Evolutionary conservation across 495 filamentous ascomycete species (phyloP).

Genomic region (Collariella sp.): DNA sequence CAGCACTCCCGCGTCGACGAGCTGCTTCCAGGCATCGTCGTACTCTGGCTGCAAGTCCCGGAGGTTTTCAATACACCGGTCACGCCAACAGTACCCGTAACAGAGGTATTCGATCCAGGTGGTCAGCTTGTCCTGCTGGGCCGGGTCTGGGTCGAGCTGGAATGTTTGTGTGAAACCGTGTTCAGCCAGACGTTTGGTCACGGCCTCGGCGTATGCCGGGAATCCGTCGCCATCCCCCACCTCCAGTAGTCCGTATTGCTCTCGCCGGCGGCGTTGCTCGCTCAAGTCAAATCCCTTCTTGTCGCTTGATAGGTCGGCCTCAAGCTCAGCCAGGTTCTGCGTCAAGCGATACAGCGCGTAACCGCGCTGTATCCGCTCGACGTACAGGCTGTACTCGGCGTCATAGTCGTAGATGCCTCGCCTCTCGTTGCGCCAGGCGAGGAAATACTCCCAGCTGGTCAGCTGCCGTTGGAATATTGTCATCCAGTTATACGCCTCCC

Average conservation of each 20-base stretch:
- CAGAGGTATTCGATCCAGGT: conserved; percentile 23
- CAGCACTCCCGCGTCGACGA: conserved; percentile 9
- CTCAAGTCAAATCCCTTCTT: not conserved
- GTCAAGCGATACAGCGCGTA: no score
- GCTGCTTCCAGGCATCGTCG: conserved; percentile 9
- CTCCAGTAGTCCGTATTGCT: not conserved
- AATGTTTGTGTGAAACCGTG: conserved; percentile 10
- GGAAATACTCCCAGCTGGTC: conserved; percentile 12
- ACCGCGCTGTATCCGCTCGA: no score
- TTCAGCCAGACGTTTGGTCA: conserved; percentile 2
- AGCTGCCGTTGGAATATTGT: conserved; percentile 7
- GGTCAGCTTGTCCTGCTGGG: conserved; percentile 7
- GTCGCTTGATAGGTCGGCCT: no score
- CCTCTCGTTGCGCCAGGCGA: no score
- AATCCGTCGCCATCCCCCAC: conserved; percentile 1
- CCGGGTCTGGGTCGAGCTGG: conserved; percentile 11
- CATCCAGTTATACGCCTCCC: not conserved
- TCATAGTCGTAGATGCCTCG: no score
- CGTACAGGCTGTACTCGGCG: no score
- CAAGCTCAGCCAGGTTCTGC: no score
- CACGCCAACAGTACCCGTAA: conserved; percentile 13
- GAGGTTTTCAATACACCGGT: not conserved
- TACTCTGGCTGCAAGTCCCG: not conserved
- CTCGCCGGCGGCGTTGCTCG: not conserved
- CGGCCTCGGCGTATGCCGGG: conserved; percentile 7